A percentile compares a stretch with the other conserved stretches of the same genome.
phyloP scores from a whole-genome alignment of 805 yeast species.

The Hemisphaericaspora nanyangensis region DNA sequence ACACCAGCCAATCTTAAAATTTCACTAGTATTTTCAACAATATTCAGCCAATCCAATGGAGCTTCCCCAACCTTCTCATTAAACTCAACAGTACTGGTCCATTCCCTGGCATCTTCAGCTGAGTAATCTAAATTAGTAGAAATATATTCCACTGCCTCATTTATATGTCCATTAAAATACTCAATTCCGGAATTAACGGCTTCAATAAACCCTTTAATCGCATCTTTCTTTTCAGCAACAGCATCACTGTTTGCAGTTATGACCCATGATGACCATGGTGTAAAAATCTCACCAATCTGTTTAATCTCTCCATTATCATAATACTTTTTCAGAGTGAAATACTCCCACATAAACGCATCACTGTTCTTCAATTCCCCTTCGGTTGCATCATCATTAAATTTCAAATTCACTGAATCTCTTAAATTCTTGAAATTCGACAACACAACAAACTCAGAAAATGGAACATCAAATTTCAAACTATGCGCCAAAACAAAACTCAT shows the following conservation, averaged over 20 bases:
- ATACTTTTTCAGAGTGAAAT: conserved; percentile 83
- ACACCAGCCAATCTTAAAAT: conserved; percentile 67
- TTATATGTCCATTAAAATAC: conserved; percentile 56
- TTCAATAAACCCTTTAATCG: conserved; percentile 37
- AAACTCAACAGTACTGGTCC: conserved; percentile 79
- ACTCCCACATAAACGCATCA: conserved; percentile 96
- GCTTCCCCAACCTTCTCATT: conserved; percentile 34
- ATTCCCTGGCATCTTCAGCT: conserved; percentile 69
- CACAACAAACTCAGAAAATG: conserved; percentile 54
- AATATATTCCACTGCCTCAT: conserved; percentile 66
- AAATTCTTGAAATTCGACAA: conserved; percentile 68
- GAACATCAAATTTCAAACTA: conserved; percentile 49
- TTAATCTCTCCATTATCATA: conserved; percentile 79
- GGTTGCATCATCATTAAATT: conserved; percentile 10
- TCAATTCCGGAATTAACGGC: conserved; percentile 65
- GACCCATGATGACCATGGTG: conserved; percentile 98
- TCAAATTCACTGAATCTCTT: conserved; percentile 72
- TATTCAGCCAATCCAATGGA: conserved; percentile 45
- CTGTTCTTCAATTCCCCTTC: conserved; percentile 37
- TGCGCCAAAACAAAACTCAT: conserved; percentile 84
- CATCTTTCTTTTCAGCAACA: conserved; percentile 21
- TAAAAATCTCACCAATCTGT: conserved; percentile 79
- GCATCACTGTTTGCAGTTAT: conserved; percentile 50
- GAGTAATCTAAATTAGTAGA: conserved; percentile 69
- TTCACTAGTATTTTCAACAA: conserved; percentile 52